These are phyloP conservation scores for Cladobotryum mycophilum DNA, from an alignment of 2,329 filamentous ascomycete species.

Conservation along the genomic window DNA sequence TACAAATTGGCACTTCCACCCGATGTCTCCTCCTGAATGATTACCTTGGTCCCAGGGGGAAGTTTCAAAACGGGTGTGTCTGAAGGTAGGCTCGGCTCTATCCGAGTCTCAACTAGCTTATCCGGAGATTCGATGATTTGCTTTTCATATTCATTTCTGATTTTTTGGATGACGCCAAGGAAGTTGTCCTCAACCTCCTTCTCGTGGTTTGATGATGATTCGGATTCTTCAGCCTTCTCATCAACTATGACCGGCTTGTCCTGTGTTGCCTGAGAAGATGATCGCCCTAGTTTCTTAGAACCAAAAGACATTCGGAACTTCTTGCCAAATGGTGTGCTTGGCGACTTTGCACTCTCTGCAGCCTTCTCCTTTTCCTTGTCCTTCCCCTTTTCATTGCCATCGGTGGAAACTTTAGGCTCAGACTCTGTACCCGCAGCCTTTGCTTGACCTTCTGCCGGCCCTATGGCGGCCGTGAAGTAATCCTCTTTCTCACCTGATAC, in stretches of 20 bases:
- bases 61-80: constrained; percentile 74
- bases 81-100: constrained; percentile 62
- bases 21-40: constrained; percentile 61
- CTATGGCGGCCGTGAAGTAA: constrained; percentile 66
- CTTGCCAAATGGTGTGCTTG: constrained; percentile 66
- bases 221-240: constrained; percentile 67
- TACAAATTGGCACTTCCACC: constrained; percentile 79
- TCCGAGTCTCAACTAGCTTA: constrained; percentile 51
- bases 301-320: constrained; percentile 81
- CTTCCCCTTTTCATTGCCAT: constrained; percentile 43
- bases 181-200: constrained; percentile 73
- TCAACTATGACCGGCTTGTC: constrained; percentile 69
- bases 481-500: constrained; percentile 62
- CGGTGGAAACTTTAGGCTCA: constrained; percentile 44
- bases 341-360: constrained; percentile 48
- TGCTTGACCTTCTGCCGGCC: constrained; percentile 36
- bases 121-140: constrained; percentile 51
- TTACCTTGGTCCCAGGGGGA: constrained; percentile 59
- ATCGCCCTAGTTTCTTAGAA: constrained; percentile 76
- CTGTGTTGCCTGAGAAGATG: constrained; percentile 50
- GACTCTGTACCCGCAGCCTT: constrained; percentile 21
- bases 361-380: constrained; percentile 41
- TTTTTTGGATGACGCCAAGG: constrained; percentile 63
- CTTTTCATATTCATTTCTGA: constrained; percentile 67
- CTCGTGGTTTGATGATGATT: constrained; percentile 58